phyloP scores from a whole-genome alignment of 805 yeast species.

The Candida manassasensis region DNA sequence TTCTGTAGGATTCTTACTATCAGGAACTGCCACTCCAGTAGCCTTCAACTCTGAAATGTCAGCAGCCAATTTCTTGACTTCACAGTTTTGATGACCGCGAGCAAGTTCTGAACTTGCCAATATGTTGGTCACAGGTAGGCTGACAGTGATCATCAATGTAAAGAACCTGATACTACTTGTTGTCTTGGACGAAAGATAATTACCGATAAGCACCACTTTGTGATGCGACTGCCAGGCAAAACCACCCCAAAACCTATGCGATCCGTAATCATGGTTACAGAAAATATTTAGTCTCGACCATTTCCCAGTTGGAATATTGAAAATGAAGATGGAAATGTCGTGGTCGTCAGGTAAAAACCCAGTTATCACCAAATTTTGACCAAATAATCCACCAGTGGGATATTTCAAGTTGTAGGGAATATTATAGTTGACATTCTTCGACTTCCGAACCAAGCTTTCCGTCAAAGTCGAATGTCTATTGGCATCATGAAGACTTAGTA shows the following conservation, averaged over 20 bases:
- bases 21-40: not conserved
- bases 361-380: conserved; percentile 56
- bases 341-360: conserved; percentile 52
- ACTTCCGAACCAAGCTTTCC: conserved; percentile 16
- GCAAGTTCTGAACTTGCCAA: conserved; percentile 41
- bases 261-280: conserved; percentile 46
- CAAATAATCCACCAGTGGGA: conserved; percentile 63
- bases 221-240: conserved; percentile 79
- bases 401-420: conserved; percentile 46
- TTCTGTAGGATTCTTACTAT: conserved; percentile 6
- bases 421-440: conserved; percentile 13
- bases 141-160: conserved; percentile 46
- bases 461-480: conserved; percentile 2
- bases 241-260: conserved; percentile 62
- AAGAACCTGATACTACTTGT: conserved; percentile 45
- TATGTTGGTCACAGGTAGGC: conserved; percentile 52
- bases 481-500: not conserved
- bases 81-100: conserved; percentile 19
- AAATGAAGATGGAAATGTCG: conserved; percentile 46
- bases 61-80: conserved; percentile 6
- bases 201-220: conserved; percentile 60
- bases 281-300: conserved; percentile 62
- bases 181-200: conserved; percentile 39
- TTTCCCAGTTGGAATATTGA: conserved; percentile 49
- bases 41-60: not conserved